Conservation (phyloP, 2,329 filamentous ascomycete genomes). For the Pestalotiopsis sp. region DNA sequence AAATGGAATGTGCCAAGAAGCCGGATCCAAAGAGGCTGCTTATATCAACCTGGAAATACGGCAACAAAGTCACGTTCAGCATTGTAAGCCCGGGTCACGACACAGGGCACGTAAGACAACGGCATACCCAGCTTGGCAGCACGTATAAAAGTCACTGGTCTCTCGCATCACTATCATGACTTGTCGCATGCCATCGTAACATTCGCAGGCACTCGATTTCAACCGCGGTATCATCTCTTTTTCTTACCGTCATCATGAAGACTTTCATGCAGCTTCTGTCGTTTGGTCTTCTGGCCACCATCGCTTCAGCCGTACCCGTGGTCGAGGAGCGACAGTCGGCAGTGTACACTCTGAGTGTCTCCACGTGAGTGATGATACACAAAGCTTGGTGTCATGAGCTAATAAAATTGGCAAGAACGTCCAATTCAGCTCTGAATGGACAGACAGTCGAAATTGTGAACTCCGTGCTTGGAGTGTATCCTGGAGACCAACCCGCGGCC, state of each 20-base stretch:
- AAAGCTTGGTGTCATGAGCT: too few relatives aligned
- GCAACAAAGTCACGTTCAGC: neutral
- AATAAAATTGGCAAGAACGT: neutral
- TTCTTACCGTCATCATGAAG: constrained; percentile 26
- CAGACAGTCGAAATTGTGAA: constrained; percentile 2
- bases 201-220: neutral
- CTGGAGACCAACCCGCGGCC: constrained; percentile 20
- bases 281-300: constrained; percentile 24
- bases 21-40: neutral
- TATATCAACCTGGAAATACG: neutral
- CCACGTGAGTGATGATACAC: constrained; percentile 21
- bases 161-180: neutral
- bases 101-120: neutral
- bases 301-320: constrained; percentile 22
- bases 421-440: neutral
- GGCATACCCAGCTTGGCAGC: neutral
- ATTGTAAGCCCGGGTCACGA: neutral
- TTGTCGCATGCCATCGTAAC: neutral
- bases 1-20: neutral
- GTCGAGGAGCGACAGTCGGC: constrained; percentile 21
- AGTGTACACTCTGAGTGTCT: constrained; percentile 29
- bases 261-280: constrained; percentile 24
- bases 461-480: constrained; percentile 32
- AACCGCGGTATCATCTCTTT: neutral
- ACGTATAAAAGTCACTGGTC: neutral